Percentiles rank a stretch among this genome's conserved stretches.
These are phyloP conservation scores for Austroboletus eburneus DNA, from an alignment of 768 basidiomycete species.

Conservation along the genomic window DNA sequence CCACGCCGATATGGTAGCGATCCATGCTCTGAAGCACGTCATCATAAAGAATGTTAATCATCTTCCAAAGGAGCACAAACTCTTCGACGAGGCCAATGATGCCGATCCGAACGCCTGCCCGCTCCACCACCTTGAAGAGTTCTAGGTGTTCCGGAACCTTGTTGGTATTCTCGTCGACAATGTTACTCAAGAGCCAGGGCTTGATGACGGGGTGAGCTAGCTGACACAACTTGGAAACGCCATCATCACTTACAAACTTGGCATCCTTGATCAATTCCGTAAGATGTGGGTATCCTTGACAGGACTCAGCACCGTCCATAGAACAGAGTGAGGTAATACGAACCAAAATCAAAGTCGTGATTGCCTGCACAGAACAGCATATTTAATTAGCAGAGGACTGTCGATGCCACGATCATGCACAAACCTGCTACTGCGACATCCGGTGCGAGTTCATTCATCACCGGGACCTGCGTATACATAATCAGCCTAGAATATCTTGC, in stretches of 20 bases:
- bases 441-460: slow-evolving; percentile 76
- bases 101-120: slow-evolving; percentile 68
- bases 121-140: slow-evolving; percentile 64
- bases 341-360: slow-evolving; percentile 90
- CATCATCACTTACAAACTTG: slow-evolving; percentile 54
- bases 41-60: background rate
- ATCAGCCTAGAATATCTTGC: background rate
- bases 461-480: slow-evolving; percentile 56
- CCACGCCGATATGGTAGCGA: slow-evolving; percentile 83
- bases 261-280: slow-evolving; percentile 67
- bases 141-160: slow-evolving; percentile 56
- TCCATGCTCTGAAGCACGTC: slow-evolving; percentile 67
- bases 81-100: slow-evolving; percentile 85
- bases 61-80: slow-evolving; percentile 36
- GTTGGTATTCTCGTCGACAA: slow-evolving; percentile 65
- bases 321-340: slow-evolving; percentile 5
- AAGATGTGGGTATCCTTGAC: slow-evolving; percentile 57
- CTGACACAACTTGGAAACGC: background rate
- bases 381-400: slow-evolving; percentile 5
- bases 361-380: slow-evolving; percentile 51
- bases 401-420: slow-evolving; percentile 19
- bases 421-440: slow-evolving; percentile 78
- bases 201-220: slow-evolving; percentile 24
- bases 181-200: slow-evolving; percentile 92
- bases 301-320: slow-evolving; percentile 4